Conservation (phyloP, 1,139 yeast species). For the Hanseniaspora sp. region DNA sequence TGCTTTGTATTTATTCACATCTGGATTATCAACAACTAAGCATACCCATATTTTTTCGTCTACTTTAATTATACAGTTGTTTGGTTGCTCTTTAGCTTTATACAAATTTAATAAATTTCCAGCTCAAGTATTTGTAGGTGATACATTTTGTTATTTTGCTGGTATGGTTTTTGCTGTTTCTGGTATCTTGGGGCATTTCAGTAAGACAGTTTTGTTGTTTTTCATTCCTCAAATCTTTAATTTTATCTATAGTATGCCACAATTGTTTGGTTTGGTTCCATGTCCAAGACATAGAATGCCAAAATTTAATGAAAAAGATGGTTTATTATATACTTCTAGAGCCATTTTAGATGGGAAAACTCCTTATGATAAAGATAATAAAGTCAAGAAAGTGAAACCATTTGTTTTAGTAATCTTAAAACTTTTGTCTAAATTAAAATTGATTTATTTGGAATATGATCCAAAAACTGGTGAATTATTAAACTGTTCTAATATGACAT, state of each 20-base stretch:
- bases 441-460: slow-evolving; percentile 36
- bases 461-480: slow-evolving; percentile 22
- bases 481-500: slow-evolving; percentile 69
- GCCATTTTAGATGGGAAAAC: slow-evolving; percentile 37
- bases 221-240: slow-evolving; percentile 85
- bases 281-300: slow-evolving; percentile 97
- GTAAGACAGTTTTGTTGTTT: slow-evolving; percentile 76
- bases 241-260: slow-evolving; percentile 82
- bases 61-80: slow-evolving; percentile 68
- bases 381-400: slow-evolving; percentile 23
- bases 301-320: slow-evolving; percentile 52
- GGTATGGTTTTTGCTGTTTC: slow-evolving; percentile 98
- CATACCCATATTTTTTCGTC: slow-evolving; percentile 78
- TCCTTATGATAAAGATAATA: slow-evolving; percentile 13
- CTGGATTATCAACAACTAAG: slow-evolving; percentile 49
- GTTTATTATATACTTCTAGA: slow-evolving; percentile 65
- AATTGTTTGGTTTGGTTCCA: slow-evolving; percentile 69
- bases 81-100: slow-evolving; percentile 73
- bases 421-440: slow-evolving; percentile 30
- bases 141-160: slow-evolving; percentile 91
- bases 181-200: slow-evolving; percentile 90
- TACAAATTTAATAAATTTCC: slow-evolving; percentile 82
- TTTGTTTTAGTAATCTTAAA: slow-evolving; percentile 31
- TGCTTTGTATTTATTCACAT: slow-evolving; percentile 48
- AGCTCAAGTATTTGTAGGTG: slow-evolving; percentile 89